Percentiles rank a stretch among this genome's conserved stretches.
Evolutionary conservation across 495 filamentous ascomycete species (phyloP).

Genomic region (Penicillium nucicola): DNA sequence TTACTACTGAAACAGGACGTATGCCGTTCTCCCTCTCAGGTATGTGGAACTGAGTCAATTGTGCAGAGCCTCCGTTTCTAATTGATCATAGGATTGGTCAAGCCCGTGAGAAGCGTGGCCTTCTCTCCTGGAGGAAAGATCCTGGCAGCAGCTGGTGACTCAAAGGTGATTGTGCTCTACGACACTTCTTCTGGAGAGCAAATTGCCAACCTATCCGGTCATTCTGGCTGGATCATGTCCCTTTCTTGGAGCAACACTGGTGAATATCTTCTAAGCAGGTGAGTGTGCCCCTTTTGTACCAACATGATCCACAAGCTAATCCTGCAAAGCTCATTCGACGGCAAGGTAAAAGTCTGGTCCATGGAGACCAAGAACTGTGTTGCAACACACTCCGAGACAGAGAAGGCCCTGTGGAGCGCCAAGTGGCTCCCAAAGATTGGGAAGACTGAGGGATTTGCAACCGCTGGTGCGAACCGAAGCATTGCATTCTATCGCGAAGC

Average conservation of each 20-base stretch:
- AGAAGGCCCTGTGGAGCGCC: conserved; percentile 80
- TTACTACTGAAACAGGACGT: conserved; percentile 83
- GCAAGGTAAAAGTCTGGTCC: conserved; percentile 94
- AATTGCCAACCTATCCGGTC: conserved; percentile 76
- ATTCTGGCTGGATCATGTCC: conserved; percentile 81
- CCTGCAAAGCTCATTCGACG: conserved; percentile 68
- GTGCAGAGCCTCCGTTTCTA: background rate
- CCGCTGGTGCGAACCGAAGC: conserved; percentile 74
- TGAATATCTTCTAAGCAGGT: conserved; percentile 87
- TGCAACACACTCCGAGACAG: conserved; percentile 88
- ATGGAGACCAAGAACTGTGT: conserved; percentile 79
- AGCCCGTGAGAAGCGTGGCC: conserved; percentile 75
- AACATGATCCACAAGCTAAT: conserved; percentile 8
- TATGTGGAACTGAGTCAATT: conserved; percentile 32
- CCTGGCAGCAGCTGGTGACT: conserved; percentile 90
- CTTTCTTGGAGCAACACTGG: conserved; percentile 93
- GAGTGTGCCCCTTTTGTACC: conserved; percentile 17
- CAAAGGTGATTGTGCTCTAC: conserved; percentile 83
- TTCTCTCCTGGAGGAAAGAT: conserved; percentile 84
- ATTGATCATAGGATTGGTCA: conserved; percentile 64
- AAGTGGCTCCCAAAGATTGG: conserved; percentile 81
- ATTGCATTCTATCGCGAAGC: conserved; percentile 92
- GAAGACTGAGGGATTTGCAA: conserved; percentile 81
- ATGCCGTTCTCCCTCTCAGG: conserved; percentile 83
- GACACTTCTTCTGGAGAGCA: conserved; percentile 91